Evolutionary conservation across 1,284 basidiomycete species (phyloP).

Genomic region (Baeospora myosura): DNA sequence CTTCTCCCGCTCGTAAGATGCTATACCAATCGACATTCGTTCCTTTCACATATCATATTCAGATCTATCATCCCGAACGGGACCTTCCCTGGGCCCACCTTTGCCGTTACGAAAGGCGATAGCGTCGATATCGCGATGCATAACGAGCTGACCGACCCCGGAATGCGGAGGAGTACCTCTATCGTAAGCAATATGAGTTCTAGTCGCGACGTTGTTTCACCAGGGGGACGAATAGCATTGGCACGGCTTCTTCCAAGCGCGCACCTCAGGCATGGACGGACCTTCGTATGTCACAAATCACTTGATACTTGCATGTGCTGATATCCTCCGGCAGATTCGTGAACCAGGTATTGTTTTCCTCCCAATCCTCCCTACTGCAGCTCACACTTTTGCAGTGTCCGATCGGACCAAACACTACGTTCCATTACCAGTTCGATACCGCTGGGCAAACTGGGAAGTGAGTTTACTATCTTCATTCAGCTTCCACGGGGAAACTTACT

Average conservation of each 20-base stretch:
- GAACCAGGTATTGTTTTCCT: slow-evolving; percentile 15
- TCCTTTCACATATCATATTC: neutral
- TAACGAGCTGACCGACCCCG: slow-evolving; percentile 17
- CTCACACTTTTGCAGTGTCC: slow-evolving; percentile 33
- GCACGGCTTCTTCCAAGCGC: slow-evolving; percentile 23
- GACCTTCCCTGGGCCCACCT: slow-evolving; percentile 18
- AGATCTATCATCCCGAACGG: slow-evolving; percentile 19
- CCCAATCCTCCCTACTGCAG: slow-evolving; percentile 8
- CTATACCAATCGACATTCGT: neutral
- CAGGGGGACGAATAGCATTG: slow-evolving; percentile 18
- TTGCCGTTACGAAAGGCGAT: slow-evolving; percentile 21
- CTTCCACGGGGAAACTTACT: neutral
- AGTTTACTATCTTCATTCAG: slow-evolving; percentile 8
- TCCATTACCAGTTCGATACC: slow-evolving; percentile 23
- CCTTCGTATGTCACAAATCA: slow-evolving; percentile 16
- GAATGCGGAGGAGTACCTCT: slow-evolving; percentile 20
- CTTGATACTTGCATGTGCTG: too few species aligned
- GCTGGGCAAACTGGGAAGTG: slow-evolving; percentile 23
- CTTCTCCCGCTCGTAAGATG: slow-evolving; percentile 15
- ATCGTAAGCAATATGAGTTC: slow-evolving; percentile 14
- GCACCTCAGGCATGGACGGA: slow-evolving; percentile 21
- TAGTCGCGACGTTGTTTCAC: neutral
- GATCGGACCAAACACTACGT: slow-evolving; percentile 28
- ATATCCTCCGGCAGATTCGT: slow-evolving; percentile 23
- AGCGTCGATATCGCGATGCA: slow-evolving; percentile 16